Evolutionary conservation across 164 flowering plant genomes (phyloP).

Genomic region (Vitis rotundifolia): DNA sequence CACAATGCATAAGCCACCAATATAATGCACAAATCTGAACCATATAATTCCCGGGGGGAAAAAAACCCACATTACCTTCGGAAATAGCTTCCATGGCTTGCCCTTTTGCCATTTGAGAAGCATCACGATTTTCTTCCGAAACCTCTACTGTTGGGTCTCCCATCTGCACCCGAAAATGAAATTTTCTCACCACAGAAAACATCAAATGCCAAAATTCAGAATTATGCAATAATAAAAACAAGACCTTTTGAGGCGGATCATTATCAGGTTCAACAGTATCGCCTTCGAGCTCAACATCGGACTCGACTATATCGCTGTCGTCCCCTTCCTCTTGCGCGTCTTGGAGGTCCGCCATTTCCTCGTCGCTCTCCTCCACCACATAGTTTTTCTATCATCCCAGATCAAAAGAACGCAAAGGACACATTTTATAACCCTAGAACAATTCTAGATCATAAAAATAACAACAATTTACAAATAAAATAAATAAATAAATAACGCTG

Average conservation of each 20-base stretch:
- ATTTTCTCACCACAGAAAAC: not conserved
- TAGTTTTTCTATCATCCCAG: constrained; percentile 33
- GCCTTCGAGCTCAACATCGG: constrained; percentile 89
- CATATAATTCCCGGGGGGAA: not conserved
- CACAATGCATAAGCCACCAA: constrained; percentile 9
- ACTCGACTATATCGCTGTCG: constrained; percentile 75
- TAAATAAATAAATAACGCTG: not conserved
- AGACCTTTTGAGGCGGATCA: constrained; percentile 90
- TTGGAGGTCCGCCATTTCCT: constrained; percentile 44
- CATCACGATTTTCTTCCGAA: constrained; percentile 85
- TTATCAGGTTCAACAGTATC: constrained; percentile 85
- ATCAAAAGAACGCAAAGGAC: not conserved
- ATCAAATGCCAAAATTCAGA: not conserved
- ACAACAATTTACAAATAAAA: not conserved
- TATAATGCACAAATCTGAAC: not conserved
- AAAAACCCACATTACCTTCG: constrained; percentile 52
- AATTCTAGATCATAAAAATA: not conserved
- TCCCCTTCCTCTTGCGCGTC: constrained; percentile 49
- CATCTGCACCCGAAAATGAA: constrained; percentile 52
- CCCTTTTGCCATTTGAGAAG: constrained; percentile 72
- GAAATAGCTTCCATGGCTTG: constrained; percentile 90
- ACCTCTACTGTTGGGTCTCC: constrained; percentile 87
- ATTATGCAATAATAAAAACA: not conserved
- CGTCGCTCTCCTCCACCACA: constrained; percentile 62
- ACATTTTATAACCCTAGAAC: no score